Evolutionary conservation across 352 stramenopile genomes (phyloP).

Genomic region (Pseudoperonospora humuli): DNA sequence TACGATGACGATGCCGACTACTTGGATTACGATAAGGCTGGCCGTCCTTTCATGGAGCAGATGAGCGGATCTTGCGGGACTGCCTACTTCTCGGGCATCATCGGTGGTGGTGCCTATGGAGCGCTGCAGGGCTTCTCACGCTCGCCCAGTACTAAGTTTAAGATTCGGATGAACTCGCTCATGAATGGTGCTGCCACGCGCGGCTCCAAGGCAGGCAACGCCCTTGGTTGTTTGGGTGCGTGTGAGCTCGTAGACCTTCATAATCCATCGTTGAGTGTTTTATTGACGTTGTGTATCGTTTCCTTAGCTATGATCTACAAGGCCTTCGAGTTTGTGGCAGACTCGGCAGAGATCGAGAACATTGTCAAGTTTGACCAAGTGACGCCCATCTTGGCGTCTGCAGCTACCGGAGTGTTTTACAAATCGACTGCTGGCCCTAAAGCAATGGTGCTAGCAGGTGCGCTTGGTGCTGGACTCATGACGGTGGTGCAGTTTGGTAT

Average conservation of each 20-base stretch:
- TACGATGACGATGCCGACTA: constrained; percentile 81
- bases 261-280: not conserved
- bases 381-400: constrained; percentile 74
- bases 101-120: constrained; percentile 65
- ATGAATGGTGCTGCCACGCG: constrained; percentile 78
- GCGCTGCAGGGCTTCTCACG: constrained; percentile 57
- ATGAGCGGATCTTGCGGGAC: constrained; percentile 71
- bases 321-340: constrained; percentile 71
- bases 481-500: constrained; percentile 79
- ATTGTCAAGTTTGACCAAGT: constrained; percentile 80
- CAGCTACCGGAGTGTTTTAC: constrained; percentile 79
- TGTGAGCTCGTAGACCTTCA: constrained; percentile 1
- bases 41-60: constrained; percentile 80
- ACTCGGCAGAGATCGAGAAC: constrained; percentile 76
- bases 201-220: constrained; percentile 80
- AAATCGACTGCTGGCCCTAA: constrained; percentile 81
- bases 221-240: constrained; percentile 69
- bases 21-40: constrained; percentile 78
- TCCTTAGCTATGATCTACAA: constrained; percentile 79
- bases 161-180: constrained; percentile 85
- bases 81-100: constrained; percentile 80
- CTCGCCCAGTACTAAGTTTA: constrained; percentile 81
- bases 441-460: constrained; percentile 76
- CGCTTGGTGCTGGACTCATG: constrained; percentile 74
- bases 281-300: constrained; percentile 7